Evolutionary conservation across 176 grass and related monocot genomes (phyloP).

Genomic region (Rhynchospora breviuscula): DNA sequence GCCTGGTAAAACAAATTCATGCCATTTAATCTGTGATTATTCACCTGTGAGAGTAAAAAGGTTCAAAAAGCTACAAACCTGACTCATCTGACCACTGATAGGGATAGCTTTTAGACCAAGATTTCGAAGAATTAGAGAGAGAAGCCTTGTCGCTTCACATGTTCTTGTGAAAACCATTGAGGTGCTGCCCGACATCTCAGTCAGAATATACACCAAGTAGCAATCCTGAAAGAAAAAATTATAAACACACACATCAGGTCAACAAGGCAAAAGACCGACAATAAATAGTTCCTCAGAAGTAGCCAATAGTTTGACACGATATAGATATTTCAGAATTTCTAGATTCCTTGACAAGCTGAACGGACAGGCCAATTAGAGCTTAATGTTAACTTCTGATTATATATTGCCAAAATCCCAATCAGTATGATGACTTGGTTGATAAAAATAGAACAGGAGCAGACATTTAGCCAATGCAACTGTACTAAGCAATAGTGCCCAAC

Average conservation of each 20-base stretch:
- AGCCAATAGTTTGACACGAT: neutral
- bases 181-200: slow-evolving; percentile 54
- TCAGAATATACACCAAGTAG: slow-evolving; percentile 83
- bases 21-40: neutral
- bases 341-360: neutral
- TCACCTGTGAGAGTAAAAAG: neutral
- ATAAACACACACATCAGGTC: neutral
- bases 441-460: neutral
- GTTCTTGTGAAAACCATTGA: slow-evolving; percentile 87
- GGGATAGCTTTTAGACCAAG: slow-evolving; percentile 78
- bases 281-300: neutral
- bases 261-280: neutral
- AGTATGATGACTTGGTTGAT: neutral
- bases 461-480: neutral
- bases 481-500: neutral
- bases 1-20: slow-evolving; percentile 38
- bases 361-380: neutral
- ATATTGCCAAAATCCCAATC: neutral
- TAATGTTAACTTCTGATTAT: neutral
- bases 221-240: slow-evolving; percentile 45
- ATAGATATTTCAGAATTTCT: neutral
- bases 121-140: slow-evolving; percentile 63
- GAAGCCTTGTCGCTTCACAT: slow-evolving; percentile 77
- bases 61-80: slow-evolving; percentile 41
- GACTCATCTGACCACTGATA: slow-evolving; percentile 88